Evolutionary conservation across 2,329 filamentous ascomycete genomes (phyloP).

Genomic region (Colletotrichum zoysiae): DNA sequence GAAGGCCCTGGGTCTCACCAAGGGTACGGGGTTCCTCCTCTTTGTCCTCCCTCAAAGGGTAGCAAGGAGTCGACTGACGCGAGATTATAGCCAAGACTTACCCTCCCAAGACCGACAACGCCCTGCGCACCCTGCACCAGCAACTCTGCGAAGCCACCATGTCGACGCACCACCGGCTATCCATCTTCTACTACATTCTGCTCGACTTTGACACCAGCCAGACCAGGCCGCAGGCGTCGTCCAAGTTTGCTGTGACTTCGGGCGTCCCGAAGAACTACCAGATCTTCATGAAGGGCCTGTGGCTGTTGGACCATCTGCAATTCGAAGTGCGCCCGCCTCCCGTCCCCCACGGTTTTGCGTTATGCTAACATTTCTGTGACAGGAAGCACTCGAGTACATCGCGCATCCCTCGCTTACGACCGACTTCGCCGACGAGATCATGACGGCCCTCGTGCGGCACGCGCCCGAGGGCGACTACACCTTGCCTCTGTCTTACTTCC

Average conservation of each 20-base stretch:
- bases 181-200: constrained; percentile 85
- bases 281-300: constrained; percentile 85
- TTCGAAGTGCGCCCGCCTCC: constrained; percentile 65
- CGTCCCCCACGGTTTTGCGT: too few species aligned
- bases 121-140: constrained; percentile 77
- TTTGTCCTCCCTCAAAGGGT: neutral
- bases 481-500: constrained; percentile 82
- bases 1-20: constrained; percentile 75
- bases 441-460: constrained; percentile 75
- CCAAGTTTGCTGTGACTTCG: constrained; percentile 70
- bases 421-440: constrained; percentile 87
- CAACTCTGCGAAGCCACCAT: constrained; percentile 75
- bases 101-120: constrained; percentile 77
- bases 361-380: neutral
- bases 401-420: constrained; percentile 83
- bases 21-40: constrained; percentile 63
- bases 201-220: constrained; percentile 76
- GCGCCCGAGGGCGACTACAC: constrained; percentile 70
- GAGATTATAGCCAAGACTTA: constrained; percentile 69
- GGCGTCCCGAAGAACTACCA: constrained; percentile 82
- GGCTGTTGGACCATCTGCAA: constrained; percentile 80
- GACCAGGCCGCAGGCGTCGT: constrained; percentile 63
- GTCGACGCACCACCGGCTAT: constrained; percentile 82
- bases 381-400: constrained; percentile 80
- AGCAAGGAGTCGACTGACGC: constrained; percentile 2